Conservation (phyloP, 805 yeast species). For the Crinitomyces ghanaensis region DNA sequence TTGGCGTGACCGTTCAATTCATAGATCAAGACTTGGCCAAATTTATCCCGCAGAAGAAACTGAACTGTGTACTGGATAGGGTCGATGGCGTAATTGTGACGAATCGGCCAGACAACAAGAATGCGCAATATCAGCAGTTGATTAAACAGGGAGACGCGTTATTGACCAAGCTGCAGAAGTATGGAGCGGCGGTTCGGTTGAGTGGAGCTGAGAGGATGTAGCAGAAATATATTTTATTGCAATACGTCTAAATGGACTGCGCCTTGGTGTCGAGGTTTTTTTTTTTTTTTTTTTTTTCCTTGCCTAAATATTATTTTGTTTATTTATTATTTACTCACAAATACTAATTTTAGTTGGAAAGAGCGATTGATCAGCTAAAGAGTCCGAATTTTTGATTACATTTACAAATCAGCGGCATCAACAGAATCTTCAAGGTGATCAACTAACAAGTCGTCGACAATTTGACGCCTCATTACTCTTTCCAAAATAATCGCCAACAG, state of each 20-base stretch:
- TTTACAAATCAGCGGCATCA: too few relatives aligned
- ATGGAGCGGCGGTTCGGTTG: constrained; percentile 92
- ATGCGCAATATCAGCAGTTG: constrained; percentile 79
- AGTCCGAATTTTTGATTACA: too few relatives aligned
- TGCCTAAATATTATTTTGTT: too few relatives aligned
- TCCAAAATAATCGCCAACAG: constrained; percentile 14
- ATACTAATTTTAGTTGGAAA: too few relatives aligned
- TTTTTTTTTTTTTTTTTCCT: neutral
- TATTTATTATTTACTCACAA: too few relatives aligned
- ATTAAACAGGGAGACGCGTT: constrained; percentile 88
- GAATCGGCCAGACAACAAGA: constrained; percentile 91
- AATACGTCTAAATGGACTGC: neutral
- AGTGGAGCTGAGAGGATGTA: constrained; percentile 63
- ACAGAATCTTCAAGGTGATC: too few relatives aligned
- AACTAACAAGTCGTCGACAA: constrained; percentile 26
- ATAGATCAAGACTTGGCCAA: constrained; percentile 78
- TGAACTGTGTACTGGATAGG: constrained; percentile 90
- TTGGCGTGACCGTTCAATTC: constrained; percentile 80
- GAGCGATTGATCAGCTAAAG: too few relatives aligned
- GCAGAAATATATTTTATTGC: neutral
- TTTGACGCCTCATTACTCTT: constrained; percentile 17
- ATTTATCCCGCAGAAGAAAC: constrained; percentile 84
- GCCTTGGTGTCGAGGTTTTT: too few relatives aligned
- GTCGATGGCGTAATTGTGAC: constrained; percentile 91
- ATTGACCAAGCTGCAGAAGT: constrained; percentile 88